These are phyloP conservation scores for Termitomyces sp. DNA, from an alignment of 768 basidiomycete genomes.

Conservation along the genomic window DNA sequence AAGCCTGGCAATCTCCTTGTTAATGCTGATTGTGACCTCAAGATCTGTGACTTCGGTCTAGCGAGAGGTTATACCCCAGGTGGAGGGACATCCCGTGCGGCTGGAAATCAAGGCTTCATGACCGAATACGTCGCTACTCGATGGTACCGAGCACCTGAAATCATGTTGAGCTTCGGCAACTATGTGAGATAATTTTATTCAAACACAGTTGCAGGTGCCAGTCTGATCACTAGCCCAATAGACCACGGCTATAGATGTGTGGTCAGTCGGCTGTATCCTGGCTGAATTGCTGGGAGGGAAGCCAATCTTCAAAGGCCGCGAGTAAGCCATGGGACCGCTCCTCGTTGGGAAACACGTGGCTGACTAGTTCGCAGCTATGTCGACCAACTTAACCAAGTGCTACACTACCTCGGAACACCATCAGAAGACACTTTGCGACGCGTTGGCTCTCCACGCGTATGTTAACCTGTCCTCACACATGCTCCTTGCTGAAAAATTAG, in stretches of 20 bases:
- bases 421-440: conserved; percentile 95
- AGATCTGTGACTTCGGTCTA: conserved; percentile 98
- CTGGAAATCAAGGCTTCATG: conserved; percentile 94
- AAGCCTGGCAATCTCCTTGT: conserved; percentile 95
- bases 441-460: conserved; percentile 90
- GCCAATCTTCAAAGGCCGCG: conserved; percentile 95
- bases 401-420: conserved; percentile 97
- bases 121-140: conserved; percentile 99
- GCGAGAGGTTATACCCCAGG: conserved; percentile 92
- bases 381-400: conserved; percentile 96
- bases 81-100: conserved; percentile 66
- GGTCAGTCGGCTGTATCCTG: conserved; percentile 95
- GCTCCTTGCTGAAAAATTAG: conserved; percentile 4
- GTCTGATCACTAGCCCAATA: conserved; percentile 29
- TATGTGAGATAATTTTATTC: conserved; percentile 59
- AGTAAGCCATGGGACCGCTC: conserved; percentile 51
- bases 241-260: conserved; percentile 92
- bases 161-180: conserved; percentile 97
- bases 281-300: conserved; percentile 92
- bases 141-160: conserved; percentile 98
- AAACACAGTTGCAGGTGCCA: background rate
- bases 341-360: conserved; percentile 5
- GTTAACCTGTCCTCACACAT: conserved; percentile 23
- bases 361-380: conserved; percentile 66
- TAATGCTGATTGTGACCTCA: conserved; percentile 97